Evolutionary conservation across 352 stramenopile species (phyloP), one percentile per base, ranked within the genome.

Genomic region (Plasmopara muralis): DNA sequence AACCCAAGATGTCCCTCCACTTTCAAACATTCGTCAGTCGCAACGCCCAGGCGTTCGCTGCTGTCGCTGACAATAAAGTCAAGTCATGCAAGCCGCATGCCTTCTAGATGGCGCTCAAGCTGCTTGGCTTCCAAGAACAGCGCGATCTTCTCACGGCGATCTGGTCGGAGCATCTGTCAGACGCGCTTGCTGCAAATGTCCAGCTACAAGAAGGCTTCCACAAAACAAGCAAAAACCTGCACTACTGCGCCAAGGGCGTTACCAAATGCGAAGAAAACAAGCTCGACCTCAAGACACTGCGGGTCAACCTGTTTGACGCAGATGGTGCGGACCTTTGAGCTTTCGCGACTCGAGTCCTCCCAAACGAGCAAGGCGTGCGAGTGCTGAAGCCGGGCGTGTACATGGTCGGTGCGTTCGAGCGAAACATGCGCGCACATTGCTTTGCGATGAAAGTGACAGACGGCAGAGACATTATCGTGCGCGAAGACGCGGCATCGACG

Each of bases 71-170:
- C 29, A 15, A n/a, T 9, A 28, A 39, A 25, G 43, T 39, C 43
- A 48, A 48, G 29, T 10, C 28, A 14, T 48, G 43, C 29, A 12
- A 39, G 29, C 12, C 29, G 8, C 29, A 48, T 28, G 43, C 43
- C 5, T 9, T 48, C 43, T 14, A 48, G 33, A 48, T 48, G 43
- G 43, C 28, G 33, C 29, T 48, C 14, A 28, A 48, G 13, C 43
- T 48, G 12, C 29, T 48, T 14, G 29, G 29, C 28, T 9, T 39
- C n/a, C 29, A 48, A 28, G 10, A 48, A 29, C 25, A 48, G 43
- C 39, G 43, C 8, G 43, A 2, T 10, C 43, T 25, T 28, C 29
- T 48, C 29, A 28, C 41, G 9, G 43, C 30, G 0, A 48, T 48
- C n/a, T 39, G 29, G 43, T 20, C 13, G 28, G n/a, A 39, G 9